Base-by-base conservation (phyloP, 1,284 basidiomycete species). In the Ceratobasidium sp. region DNA sequence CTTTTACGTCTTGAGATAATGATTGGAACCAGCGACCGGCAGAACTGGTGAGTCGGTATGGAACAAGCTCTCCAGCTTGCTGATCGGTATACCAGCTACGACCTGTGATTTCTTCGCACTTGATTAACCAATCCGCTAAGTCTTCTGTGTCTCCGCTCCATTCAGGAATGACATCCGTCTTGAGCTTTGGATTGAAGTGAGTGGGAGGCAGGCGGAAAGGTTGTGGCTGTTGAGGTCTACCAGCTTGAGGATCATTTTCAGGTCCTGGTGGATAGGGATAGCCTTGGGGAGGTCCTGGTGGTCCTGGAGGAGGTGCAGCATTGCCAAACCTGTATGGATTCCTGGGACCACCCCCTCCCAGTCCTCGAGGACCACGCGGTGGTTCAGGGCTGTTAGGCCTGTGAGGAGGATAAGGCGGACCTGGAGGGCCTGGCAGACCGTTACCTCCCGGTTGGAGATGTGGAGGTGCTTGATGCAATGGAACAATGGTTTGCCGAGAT, bases 401-500 rank as follows among this genome's bases (percentile, higher is more conserved):
- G 9, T 50, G 11, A 21, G 47, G 47, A 50, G n/a, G 47, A 8
- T 18, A 21, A 50, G 47, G 47, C n/a, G n/a, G n/a, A 26, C 9
- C 47, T 18, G 14, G 47, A 50, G 47, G 47, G n/a, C n/a, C 47
- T 21, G 47, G 47, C 11, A 9, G 11, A 14, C 11, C 14, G n/a
- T 46, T 81, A 38, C 11, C 6, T 63, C 18, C 46, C 66, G 35
- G 5, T 47, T 6, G 73, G 77, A 78, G 43, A 79, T 80, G 69
- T 79, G 70, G 16, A 57, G 23, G 50, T 77, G 70, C 1, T 77
- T 78, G 18, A 80, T 72, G 28, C 75, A 58, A 1, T 44, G 66
- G 79, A 79, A 79, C 73, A 80, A 79, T 28, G 78, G 78, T 2
- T 32, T 3, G 0, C n/a, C n/a, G n/a, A n/a, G n/a, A n/a, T n/a